Base-by-base conservation (phyloP, 1,284 basidiomycete species). In the Clitocybe nebularis region DNA sequence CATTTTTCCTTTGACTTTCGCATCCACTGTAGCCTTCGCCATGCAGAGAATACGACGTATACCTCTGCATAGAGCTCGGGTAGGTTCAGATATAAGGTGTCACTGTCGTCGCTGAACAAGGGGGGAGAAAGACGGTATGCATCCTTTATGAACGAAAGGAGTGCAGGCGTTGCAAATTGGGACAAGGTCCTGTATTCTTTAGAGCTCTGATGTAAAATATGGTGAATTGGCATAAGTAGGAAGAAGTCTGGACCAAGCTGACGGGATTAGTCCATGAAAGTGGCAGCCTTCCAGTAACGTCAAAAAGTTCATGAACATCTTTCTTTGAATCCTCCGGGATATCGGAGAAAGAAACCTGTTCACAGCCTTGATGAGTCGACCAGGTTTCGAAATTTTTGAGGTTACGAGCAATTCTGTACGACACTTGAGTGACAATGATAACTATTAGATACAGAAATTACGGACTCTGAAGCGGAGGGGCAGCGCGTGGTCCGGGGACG, bases 21-120 rank as follows among this genome's bases (percentile, higher is more conserved):
- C 72, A 78, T 72, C 44, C 55, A 58, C 5, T 55, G 53, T 2
- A 78, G 61, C 23, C 64, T 62, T 20, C 64, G 61, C 71, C 72
- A 77, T 2, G 74, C 72, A 2, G 57, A 53, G 41, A 64, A 71
- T 4, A 77, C 68, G 3, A 47, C 55, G 20, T 59, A 58, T 14
- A 77, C 50, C 20, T 70, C 68, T 5, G 63, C 54, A 23, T 68
- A 58, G 4, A 71, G 53, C n/a, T 58, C 59, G n/a, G 50, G 48
- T 23, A 56, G 51, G 13, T 53, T 51, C 1, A 43, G 39, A 2
- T 54, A 46, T 4, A 16, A 26, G 9, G 30, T 16, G 0, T 44
- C 36, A 8, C 46, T 33, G 10, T 48, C 24, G 16, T 59, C 51
- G 6, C 65, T 63, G 53, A 79, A 80, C 5, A 79, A 52, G 0